Conservation (phyloP, 2,329 filamentous ascomycete genomes). For the Cercospora sp. region DNA sequence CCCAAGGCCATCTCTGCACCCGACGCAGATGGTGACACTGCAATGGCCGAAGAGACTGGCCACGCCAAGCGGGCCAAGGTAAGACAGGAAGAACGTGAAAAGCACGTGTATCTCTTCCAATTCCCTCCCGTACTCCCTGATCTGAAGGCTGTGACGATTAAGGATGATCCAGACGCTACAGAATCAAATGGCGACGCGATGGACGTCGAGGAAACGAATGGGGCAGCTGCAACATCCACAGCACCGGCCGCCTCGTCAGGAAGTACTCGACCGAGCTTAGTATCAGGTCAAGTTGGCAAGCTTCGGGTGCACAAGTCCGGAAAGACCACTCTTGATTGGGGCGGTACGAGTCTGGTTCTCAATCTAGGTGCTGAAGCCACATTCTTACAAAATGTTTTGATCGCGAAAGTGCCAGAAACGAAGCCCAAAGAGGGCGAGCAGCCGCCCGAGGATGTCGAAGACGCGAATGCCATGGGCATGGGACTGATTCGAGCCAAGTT, state of each 20-base stretch:
- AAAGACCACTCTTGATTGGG: slow-evolving; percentile 63
- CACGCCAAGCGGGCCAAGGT: slow-evolving; percentile 19
- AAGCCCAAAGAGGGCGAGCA: slow-evolving; percentile 27
- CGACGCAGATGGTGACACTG: slow-evolving; percentile 46
- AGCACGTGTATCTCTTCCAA: slow-evolving; percentile 63
- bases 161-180: slow-evolving; percentile 33
- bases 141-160: slow-evolving; percentile 45
- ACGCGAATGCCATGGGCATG: slow-evolving; percentile 52
- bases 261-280: slow-evolving; percentile 44
- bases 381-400: slow-evolving; percentile 62
- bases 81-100: slow-evolving; percentile 46
- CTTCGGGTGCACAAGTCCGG: slow-evolving; percentile 63
- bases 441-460: slow-evolving; percentile 22
- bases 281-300: slow-evolving; percentile 60
- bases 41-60: slow-evolving; percentile 38
- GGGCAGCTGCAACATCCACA: slow-evolving; percentile 13
- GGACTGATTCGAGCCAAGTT: slow-evolving; percentile 66
- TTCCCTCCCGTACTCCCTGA: slow-evolving; percentile 63
- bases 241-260: slow-evolving; percentile 5
- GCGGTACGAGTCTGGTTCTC: slow-evolving; percentile 59
- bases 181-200: slow-evolving; percentile 24
- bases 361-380: slow-evolving; percentile 56
- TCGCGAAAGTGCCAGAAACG: slow-evolving; percentile 38
- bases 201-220: slow-evolving; percentile 24
- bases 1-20: slow-evolving; percentile 31